These are phyloP conservation scores for Trichoderma virens DNA, from an alignment of 495 filamentous ascomycete genomes.

Conservation along the genomic window DNA sequence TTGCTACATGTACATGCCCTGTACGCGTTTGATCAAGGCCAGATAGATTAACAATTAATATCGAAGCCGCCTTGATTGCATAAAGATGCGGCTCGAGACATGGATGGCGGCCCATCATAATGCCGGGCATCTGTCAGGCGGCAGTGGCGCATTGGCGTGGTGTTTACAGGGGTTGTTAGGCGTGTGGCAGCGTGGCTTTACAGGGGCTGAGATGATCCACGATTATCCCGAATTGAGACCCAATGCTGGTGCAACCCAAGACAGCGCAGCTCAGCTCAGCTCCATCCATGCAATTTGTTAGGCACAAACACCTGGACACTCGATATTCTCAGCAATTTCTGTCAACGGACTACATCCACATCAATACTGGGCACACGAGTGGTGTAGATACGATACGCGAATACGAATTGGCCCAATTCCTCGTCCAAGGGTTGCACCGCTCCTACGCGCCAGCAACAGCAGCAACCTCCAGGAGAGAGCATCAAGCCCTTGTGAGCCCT, in stretches of 20 bases:
- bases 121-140: conserved; percentile 3
- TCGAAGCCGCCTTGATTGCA: background rate
- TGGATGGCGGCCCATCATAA: background rate
- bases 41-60: background rate
- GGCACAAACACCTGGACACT: background rate
- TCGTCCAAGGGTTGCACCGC: background rate
- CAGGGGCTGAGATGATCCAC: background rate
- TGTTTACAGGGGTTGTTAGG: background rate
- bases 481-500: no score
- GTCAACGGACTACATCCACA: no score
- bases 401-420: background rate
- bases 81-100: background rate
- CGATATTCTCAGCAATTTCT: background rate
- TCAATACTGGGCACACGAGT: no score
- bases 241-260: background rate
- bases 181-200: background rate
- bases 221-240: conserved; percentile 1
- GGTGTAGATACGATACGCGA: no score
- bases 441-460: background rate
- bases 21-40: background rate
- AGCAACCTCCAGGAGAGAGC: no score
- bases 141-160: background rate
- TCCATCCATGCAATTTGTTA: background rate
- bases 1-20: background rate
- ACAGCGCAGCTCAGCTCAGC: no score